Base-by-base conservation (phyloP, 2,329 filamentous ascomycete genomes). In the Zarea fungicola region DNA sequence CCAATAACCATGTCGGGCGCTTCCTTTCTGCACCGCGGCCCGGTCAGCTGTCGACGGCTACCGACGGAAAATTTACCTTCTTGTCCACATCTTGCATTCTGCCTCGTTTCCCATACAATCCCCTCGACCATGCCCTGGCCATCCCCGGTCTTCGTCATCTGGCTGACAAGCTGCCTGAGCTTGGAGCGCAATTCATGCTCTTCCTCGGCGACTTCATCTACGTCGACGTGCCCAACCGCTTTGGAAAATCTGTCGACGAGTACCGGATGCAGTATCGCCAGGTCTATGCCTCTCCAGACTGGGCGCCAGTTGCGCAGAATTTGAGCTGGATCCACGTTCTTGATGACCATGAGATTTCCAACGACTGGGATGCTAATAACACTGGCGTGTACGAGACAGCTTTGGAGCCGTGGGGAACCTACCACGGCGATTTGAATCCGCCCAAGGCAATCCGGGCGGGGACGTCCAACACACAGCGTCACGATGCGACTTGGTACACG, bases 301-400 rank as follows among this genome's bases (percentile, higher is more conserved):
- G 93, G 93, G 74, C 80, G 1, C 72, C 81, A 1, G 83, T 87
- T 10, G 82, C 82, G 1, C 76, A 85, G 56, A 84, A 89, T 48
- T 73, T 97, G n/a, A 95, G 91, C 58, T 99, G 93, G 93, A 89
- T 97, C 37, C 93, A 99, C 61, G 91, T 95, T 2, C 79, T 96
- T 6, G 93, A 99, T 62, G 93, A 99, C 63, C 93, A 99, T 60
- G 93, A 99, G 63, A 96, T 99, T 53, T 80, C 80, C 5, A 97
- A 99, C 58, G 93, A 97, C 68, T 97, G 91, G 90, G 83, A 85
- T 52, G 75, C 78, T 16, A 93, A 92, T 62, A 85, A 80, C 13
- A 90, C 88, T 0, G 87, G 88, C 6, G 79, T 95, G 0, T 96
- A 92, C 62, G 67, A 77, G 3, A 80, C 85, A 0, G 91, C 92